A percentile compares a stretch with the other conserved stretches of the same genome.
Conservation (phyloP, 371 early-diverging fungal species). For the Mortierella polycephala region DNA sequence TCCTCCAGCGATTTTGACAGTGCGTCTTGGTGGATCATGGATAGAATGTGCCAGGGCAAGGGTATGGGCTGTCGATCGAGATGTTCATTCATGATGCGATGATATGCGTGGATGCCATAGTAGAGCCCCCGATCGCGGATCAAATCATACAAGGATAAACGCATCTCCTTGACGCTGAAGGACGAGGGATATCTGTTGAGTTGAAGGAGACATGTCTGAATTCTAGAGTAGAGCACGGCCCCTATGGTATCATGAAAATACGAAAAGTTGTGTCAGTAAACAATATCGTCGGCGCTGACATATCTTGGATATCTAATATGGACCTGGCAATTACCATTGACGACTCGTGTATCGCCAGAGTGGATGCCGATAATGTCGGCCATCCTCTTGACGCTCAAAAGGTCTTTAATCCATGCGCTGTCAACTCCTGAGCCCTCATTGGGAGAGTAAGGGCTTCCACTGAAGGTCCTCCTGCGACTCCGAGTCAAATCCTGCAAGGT, state of each 20-base stretch:
- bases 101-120: constrained; percentile 17
- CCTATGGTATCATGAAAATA: constrained; percentile 9
- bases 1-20: constrained; percentile 23
- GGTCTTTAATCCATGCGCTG: background rate
- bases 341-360: background rate
- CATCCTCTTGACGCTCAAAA: background rate
- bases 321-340: background rate
- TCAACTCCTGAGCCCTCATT: background rate
- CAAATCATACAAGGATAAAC: background rate
- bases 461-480: background rate
- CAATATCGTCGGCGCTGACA: too few species aligned
- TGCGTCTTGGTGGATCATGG: constrained; percentile 38
- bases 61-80: constrained; percentile 40
- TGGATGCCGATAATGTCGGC: background rate
- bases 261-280: too few species aligned
- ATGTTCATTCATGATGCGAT: constrained; percentile 32
- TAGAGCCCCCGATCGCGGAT: constrained; percentile 15
- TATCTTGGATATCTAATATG: background rate
- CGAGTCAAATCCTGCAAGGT: background rate
- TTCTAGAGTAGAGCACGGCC: constrained; percentile 11
- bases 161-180: constrained; percentile 4
- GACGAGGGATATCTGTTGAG: constrained; percentile 1
- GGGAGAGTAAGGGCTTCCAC: too few species aligned
- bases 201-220: constrained; percentile 20
- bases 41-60: constrained; percentile 34